These are phyloP conservation scores for Tolypocladium nubicola DNA, from an alignment of 2,329 filamentous ascomycete species.

Conservation along the genomic window DNA sequence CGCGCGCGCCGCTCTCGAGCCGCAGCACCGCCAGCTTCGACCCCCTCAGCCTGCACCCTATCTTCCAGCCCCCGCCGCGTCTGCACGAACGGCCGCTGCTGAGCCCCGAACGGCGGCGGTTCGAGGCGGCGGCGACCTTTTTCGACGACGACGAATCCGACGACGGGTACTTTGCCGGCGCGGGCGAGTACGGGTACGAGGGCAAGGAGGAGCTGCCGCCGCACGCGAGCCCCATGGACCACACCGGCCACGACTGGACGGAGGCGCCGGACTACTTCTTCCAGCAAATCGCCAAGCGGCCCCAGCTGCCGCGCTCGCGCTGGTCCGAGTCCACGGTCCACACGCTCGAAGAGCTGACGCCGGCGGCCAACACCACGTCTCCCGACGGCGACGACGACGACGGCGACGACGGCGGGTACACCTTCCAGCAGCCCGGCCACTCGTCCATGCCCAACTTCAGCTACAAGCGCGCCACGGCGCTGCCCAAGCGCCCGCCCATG, in stretches of 20 bases:
- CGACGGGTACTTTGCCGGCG: conserved; percentile 14
- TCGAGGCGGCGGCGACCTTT: conserved; percentile 15
- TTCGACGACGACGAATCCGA: conserved; percentile 16
- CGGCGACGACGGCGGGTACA: conserved; percentile 9
- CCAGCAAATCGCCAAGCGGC: conserved; percentile 16
- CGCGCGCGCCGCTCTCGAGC: conserved; percentile 13
- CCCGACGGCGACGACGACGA: conserved; percentile 10
- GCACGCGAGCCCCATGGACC: conserved; percentile 14
- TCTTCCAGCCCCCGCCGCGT: conserved; percentile 24
- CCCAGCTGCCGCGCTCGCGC: conserved; percentile 23
- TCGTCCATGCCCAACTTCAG: conserved; percentile 22
- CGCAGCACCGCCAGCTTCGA: conserved; percentile 17
- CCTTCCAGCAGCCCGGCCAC: conserved; percentile 11
- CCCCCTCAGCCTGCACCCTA: conserved; percentile 22
- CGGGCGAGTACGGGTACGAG: conserved; percentile 9
- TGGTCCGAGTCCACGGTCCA: conserved; percentile 34
- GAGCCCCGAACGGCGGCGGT: conserved; percentile 7
- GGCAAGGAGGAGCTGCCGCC: conserved; percentile 18
- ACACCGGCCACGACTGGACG: conserved; percentile 11
- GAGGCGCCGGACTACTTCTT: conserved; percentile 23
- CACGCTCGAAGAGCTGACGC: conserved; percentile 8
- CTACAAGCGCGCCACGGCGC: conserved; percentile 15
- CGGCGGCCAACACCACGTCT: background rate
- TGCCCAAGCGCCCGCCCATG: conserved; percentile 25
- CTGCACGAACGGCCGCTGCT: conserved; percentile 25